Evolutionary conservation across 2,329 filamentous ascomycete genomes (phyloP).

Genomic region (Exophiala spinifera): DNA sequence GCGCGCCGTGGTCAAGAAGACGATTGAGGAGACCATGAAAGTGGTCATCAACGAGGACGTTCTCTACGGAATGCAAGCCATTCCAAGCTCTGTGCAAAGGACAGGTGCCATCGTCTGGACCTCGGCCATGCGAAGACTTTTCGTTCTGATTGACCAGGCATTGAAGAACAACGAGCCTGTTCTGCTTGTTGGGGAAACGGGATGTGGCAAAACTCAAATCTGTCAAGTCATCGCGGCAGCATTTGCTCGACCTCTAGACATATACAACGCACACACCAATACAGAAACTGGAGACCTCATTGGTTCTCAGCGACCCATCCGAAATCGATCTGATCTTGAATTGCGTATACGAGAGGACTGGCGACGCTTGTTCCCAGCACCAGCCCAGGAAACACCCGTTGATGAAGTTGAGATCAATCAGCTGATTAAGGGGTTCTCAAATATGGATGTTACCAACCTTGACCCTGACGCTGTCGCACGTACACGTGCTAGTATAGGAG

Average conservation of each 20-base stretch:
- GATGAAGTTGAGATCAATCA: slow-evolving; percentile 30
- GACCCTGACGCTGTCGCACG: slow-evolving; percentile 47
- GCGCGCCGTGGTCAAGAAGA: slow-evolving; percentile 73
- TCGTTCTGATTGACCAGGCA: slow-evolving; percentile 82
- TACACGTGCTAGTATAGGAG: slow-evolving; percentile 51
- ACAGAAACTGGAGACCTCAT: slow-evolving; percentile 97
- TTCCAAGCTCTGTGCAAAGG: slow-evolving; percentile 35
- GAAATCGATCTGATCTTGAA: slow-evolving; percentile 74
- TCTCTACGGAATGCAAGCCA: slow-evolving; percentile 59
- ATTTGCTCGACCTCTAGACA: slow-evolving; percentile 70
- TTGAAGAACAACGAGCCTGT: slow-evolving; percentile 90
- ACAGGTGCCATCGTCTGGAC: slow-evolving; percentile 75
- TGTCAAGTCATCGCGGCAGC: slow-evolving; percentile 88
- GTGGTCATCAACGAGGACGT: slow-evolving; percentile 71
- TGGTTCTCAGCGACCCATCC: slow-evolving; percentile 84
- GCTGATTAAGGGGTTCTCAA: slow-evolving; percentile 22
- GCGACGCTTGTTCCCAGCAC: slow-evolving; percentile 30
- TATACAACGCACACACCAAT: slow-evolving; percentile 97
- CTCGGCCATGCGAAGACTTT: slow-evolving; percentile 85
- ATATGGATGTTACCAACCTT: slow-evolving; percentile 34
- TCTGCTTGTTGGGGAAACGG: slow-evolving; percentile 90
- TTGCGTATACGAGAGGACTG: slow-evolving; percentile 65
- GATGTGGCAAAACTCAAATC: slow-evolving; percentile 95
- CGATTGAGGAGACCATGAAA: slow-evolving; percentile 89
- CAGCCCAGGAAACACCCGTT: slow-evolving; percentile 35